These are phyloP conservation scores for Neocucurbitaria cava DNA, from an alignment of 2,329 filamentous ascomycete genomes.

Conservation along the genomic window DNA sequence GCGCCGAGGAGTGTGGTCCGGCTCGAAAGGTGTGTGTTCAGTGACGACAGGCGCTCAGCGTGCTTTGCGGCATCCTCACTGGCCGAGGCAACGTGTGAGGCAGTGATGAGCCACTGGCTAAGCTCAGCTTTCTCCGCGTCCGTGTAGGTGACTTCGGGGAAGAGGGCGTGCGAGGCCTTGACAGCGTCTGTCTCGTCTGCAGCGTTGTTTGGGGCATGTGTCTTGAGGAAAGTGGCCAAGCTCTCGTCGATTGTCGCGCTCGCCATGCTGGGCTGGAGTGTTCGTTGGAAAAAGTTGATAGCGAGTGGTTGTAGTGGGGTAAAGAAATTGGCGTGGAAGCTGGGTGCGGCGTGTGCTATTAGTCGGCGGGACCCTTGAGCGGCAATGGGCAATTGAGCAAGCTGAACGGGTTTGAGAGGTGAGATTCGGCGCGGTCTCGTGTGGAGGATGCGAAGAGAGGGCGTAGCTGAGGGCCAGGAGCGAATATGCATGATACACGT, in stretches of 20 bases:
- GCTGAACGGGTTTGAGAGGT: conserved; percentile 12
- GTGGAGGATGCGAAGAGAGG: conserved; percentile 31
- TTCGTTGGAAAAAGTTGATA: conserved; percentile 39
- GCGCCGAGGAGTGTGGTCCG: conserved; percentile 87
- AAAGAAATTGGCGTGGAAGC: conserved; percentile 35
- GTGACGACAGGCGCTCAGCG: conserved; percentile 72
- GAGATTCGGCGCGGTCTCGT: conserved; percentile 28
- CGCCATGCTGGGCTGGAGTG: conserved; percentile 42
- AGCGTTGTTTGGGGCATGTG: conserved; percentile 48
- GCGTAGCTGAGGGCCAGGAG: conserved; percentile 23
- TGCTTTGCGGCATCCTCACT: conserved; percentile 64
- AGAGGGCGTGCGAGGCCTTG: conserved; percentile 66
- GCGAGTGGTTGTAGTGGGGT: conserved; percentile 39
- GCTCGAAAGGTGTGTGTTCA: conserved; percentile 87
- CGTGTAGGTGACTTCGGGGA: conserved; percentile 74
- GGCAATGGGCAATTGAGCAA: conserved; percentile 4
- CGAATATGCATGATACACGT: conserved; percentile 36
- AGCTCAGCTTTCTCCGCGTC: conserved; percentile 84
- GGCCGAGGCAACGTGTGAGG: conserved; percentile 70
- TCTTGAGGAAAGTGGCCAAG: conserved; percentile 44
- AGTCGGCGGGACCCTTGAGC: conserved; percentile 9
- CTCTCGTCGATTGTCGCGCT: conserved; percentile 44
- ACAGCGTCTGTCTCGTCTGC: conserved; percentile 45
- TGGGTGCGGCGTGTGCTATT: conserved; percentile 18
- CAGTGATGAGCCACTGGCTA: conserved; percentile 84